Evolutionary conservation across 1,284 basidiomycete genomes (phyloP), one percentile per base, ranked within the genome.

Genomic region (Neolentinus lepideus): DNA sequence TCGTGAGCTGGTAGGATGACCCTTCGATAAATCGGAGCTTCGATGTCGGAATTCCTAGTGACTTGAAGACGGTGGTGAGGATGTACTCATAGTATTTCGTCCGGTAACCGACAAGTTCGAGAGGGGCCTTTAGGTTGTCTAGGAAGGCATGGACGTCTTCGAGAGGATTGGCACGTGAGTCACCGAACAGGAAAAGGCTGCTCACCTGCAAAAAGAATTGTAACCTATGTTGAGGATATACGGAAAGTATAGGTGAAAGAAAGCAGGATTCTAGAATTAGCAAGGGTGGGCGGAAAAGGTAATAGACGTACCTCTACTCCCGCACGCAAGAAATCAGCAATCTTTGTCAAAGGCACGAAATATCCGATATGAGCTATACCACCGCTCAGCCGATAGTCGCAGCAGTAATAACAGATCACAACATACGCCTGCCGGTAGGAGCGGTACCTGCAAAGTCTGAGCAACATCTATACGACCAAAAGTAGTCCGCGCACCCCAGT

Each of bases 91-190:
- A 99, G 84, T 96, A 99, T 63, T 89, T 84, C 58, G 91, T 93
- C 43, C 96, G 83, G 69, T 96, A 81, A 0, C 81, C 81, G 54
- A 99, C 93, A 52, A 97, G 88, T 57, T 96, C 94, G n/a, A 97
- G 75, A 0, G 96, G 94, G 0, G 96, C 96, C 72, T 99, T 99
- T 64, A 97, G 78, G 69, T 98, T 98, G 69, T 99, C 96, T 53
- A 99, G 82, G 76, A 99, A 99, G 3, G 94, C 97, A 66, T 99
- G 97, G 16, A 99, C 81, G 67, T 98, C 95, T 94, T 66, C 9
- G 45, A 50, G 27, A 54, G 47, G 9, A 11, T 50, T 26, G 36
- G 33, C 11, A 38, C n/a, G 35, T 12, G 36, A 45, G 16, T 14
- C 29, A 33, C 27, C 51, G 9, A 3, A 3, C 6, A 29, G 29